Evolutionary conservation across 331 rosid species (phyloP), one percentile per base, ranked within the genome.

Genomic region (Spiraea crenata): DNA sequence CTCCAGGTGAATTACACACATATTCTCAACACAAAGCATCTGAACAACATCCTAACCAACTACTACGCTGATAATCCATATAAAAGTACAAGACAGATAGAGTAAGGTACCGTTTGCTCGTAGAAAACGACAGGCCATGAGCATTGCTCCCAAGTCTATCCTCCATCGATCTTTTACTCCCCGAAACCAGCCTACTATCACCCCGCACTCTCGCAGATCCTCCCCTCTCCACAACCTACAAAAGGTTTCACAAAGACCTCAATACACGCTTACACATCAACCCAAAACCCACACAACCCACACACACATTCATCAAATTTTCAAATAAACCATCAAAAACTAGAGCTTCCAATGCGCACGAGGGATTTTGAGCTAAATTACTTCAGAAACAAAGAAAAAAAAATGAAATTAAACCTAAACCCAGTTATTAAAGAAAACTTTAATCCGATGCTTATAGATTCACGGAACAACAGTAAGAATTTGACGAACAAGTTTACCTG

Each of bases 211-310:
- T 67, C 13, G 51, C 67, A 38, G 58, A 15, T 56, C 77, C 85
- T 46, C 86, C 84, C 75, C 90, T 73, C 84, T 88, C 80, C 16
- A 83, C 90, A 64, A 85, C 88, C 93, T 85, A 74, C 65, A 67
- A 66, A 80, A 19, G 40, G 34, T 37, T 31, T 46, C 64, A 45
- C 59, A 63, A 73, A 5, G 37, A 5, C 35, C 38, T 2, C 45
- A 13, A 56, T 14, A 50, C 44, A 7, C 4, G n/a, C 56, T 12
- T 16, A 45, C 61, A 70, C 50, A 54, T 17, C 39, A 10, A 17
- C 50, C 54, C 34, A 35, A 58, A 15, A 13, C 70, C 37, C 39
- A 38, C 40, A 16, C 49, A 48, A 46, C 25, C 37, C 37, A 11
- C 5, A 11, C 17, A 34, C n/a, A 25, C 31, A 9, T 37, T 40